Evolutionary conservation across 768 basidiomycete genomes (phyloP), one percentile per base, ranked within the genome.

Genomic region (Botryobasidium botryosum): DNA sequence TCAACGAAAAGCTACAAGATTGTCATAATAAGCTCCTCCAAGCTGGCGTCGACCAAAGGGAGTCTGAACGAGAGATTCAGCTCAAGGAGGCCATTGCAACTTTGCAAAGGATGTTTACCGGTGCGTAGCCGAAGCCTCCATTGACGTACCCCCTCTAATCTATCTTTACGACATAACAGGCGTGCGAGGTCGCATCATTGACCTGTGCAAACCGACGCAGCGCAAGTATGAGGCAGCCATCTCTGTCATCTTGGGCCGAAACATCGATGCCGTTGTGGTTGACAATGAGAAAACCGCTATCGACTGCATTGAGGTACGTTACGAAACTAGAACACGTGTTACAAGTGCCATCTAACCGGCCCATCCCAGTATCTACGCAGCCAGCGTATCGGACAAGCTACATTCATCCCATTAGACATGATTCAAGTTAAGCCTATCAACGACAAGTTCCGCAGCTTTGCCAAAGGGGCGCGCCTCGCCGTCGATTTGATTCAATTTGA

Each of bases 391-490:
- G 94, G 92, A 1, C 86, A 90, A 62, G 92, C 92, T 10, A 99
- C 94, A 0, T 97, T 97, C 65, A 82, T 99, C 37, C 94, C 94
- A 0, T 77, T 99, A n/a, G 92, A 97, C 59, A 91, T 88, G 6
- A 92, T 97, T 52, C 85, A 88, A 56, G 80, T 81, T 27, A 96
- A 92, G 59, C 78, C 88, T 2, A 69, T 88, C 51, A 88, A 90
- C 51, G 94, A 97, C 63, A 90, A 88, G 59, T 88, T 84, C 62
- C 78, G 94, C 20, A 79, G 81, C 4, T 86, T 91, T 56, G 85
- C 81, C 2, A 85, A 87, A 53, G 85, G 84, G 0, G 82, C 84
- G 3, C 66, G 86, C 35, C 66, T 90, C 5, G 87, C 86, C 5
- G 78, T 90, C 23, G 86, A 91, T 53, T 76, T 87, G 18, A 81